These are phyloP conservation scores for Nothopassalora personata DNA, from an alignment of 2,329 filamentous ascomycete genomes.

Conservation along the genomic window DNA sequence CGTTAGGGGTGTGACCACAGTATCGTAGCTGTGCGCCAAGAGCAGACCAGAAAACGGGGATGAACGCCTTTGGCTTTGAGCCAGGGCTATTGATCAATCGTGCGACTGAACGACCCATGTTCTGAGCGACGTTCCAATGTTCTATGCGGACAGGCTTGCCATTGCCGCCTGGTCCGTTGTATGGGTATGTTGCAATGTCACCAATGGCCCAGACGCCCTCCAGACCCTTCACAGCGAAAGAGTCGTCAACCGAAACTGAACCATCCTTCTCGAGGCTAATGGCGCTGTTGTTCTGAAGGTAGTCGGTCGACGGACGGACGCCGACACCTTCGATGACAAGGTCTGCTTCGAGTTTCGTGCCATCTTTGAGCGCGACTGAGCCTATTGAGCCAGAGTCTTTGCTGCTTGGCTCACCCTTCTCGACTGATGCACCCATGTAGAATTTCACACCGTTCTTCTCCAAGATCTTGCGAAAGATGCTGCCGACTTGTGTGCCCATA, in stretches of 20 bases:
- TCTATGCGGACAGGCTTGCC: constrained; percentile 77
- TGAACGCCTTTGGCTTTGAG: constrained; percentile 63
- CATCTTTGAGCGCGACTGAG: constrained; percentile 76
- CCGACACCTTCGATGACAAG: constrained; percentile 89
- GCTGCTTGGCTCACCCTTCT: constrained; percentile 69
- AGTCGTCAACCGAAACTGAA: constrained; percentile 75
- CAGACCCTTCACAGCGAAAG: constrained; percentile 69
- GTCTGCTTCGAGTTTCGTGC: constrained; percentile 77
- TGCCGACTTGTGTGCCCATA: constrained; percentile 75
- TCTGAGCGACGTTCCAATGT: constrained; percentile 98
- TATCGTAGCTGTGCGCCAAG: constrained; percentile 85
- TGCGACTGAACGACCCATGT: constrained; percentile 76
- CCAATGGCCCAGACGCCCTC: constrained; percentile 87
- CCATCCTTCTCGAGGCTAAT: constrained; percentile 74
- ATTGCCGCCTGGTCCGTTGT: constrained; percentile 78
- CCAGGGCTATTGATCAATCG: constrained; percentile 65
- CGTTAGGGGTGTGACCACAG: constrained; percentile 77
- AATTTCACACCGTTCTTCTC: constrained; percentile 89
- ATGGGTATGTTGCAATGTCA: constrained; percentile 92
- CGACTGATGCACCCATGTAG: constrained; percentile 71
- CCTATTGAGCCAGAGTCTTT: constrained; percentile 69
- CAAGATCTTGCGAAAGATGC: constrained; percentile 69
- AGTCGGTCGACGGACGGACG: constrained; percentile 79
- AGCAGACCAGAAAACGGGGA: constrained; percentile 95
- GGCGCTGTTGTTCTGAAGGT: constrained; percentile 65